Evolutionary conservation across 805 yeast genomes (phyloP).

Genomic region (Metschnikowia kofuensis): DNA sequence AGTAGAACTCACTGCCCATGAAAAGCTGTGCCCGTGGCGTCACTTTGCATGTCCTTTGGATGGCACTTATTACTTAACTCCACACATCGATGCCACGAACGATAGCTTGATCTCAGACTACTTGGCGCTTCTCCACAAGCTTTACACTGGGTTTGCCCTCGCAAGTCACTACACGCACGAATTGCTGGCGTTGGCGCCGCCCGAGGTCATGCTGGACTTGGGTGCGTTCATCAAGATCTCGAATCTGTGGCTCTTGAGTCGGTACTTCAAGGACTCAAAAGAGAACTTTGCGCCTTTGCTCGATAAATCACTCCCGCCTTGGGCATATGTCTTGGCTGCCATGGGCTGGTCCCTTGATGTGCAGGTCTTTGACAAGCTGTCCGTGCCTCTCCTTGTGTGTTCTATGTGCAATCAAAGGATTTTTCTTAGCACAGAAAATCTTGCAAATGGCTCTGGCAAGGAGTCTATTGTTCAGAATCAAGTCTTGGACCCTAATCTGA

Average conservation of each 20-base stretch:
- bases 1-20: slow-evolving; percentile 27
- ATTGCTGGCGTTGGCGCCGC: slow-evolving; percentile 2
- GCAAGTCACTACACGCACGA: slow-evolving; percentile 1
- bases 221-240: slow-evolving; percentile 23
- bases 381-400: slow-evolving; percentile 34
- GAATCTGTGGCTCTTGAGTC: slow-evolving; percentile 30
- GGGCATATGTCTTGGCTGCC: slow-evolving; percentile 35
- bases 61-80: slow-evolving; percentile 34
- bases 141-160: slow-evolving; percentile 24
- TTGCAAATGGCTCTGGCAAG: not conserved
- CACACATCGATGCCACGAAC: slow-evolving; percentile 29
- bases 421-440: slow-evolving; percentile 14
- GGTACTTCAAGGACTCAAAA: slow-evolving; percentile 32
- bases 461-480: no score
- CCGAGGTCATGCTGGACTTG: not conserved
- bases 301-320: slow-evolving; percentile 23
- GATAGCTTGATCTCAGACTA: slow-evolving; percentile 28
- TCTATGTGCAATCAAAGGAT: slow-evolving; percentile 35
- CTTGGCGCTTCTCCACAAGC: slow-evolving; percentile 25
- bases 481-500: not conserved
- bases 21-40: slow-evolving; percentile 35
- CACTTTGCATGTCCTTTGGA: slow-evolving; percentile 31
- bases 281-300: slow-evolving; percentile 30
- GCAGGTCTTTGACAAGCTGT: slow-evolving; percentile 26
- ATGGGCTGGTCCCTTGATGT: slow-evolving; percentile 38